Conservation (phyloP, 2,329 filamentous ascomycete genomes). For the Metarhizium rileyi region DNA sequence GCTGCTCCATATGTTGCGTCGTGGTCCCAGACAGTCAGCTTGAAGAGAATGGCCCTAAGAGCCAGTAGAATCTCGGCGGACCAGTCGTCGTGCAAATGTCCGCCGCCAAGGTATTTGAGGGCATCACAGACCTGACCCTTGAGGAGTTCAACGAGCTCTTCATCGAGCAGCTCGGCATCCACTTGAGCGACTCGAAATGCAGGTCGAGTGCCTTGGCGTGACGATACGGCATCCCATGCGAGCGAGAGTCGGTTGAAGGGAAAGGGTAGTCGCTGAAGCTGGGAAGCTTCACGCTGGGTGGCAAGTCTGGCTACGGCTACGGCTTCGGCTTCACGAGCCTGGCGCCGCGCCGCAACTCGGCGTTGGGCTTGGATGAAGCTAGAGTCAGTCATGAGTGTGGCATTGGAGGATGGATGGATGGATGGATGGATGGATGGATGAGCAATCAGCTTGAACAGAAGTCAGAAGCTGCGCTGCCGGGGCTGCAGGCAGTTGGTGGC, state of each 20-base stretch:
- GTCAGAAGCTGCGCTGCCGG: neutral
- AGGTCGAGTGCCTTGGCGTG: conserved; percentile 69
- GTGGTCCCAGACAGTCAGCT: conserved; percentile 93
- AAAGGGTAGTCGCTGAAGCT: conserved; percentile 48
- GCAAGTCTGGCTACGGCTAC: conserved; percentile 49
- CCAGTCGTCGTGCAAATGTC: conserved; percentile 75
- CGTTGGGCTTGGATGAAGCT: conserved; percentile 86
- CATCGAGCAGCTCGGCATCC: conserved; percentile 88
- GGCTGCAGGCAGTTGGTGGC: neutral
- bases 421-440: neutral
- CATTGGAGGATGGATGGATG: conserved; percentile 16
- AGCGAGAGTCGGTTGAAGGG: conserved; percentile 51
- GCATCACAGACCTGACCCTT: conserved; percentile 80
- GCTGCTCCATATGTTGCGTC: conserved; percentile 90
- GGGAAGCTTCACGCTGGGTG: conserved; percentile 38
- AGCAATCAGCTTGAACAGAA: neutral
- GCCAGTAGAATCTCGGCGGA: conserved; percentile 72
- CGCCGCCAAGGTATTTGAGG: conserved; percentile 72
- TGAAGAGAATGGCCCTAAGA: conserved; percentile 76
- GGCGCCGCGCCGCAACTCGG: conserved; percentile 72
- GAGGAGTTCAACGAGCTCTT: conserved; percentile 79
- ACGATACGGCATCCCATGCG: conserved; percentile 62
- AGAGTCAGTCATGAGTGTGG: conserved; percentile 36
- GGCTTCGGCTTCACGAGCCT: conserved; percentile 59
- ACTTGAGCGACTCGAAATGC: conserved; percentile 92